These are phyloP conservation scores for Tricholoma terreum DNA, from an alignment of 768 basidiomycete species.

Conservation along the genomic window DNA sequence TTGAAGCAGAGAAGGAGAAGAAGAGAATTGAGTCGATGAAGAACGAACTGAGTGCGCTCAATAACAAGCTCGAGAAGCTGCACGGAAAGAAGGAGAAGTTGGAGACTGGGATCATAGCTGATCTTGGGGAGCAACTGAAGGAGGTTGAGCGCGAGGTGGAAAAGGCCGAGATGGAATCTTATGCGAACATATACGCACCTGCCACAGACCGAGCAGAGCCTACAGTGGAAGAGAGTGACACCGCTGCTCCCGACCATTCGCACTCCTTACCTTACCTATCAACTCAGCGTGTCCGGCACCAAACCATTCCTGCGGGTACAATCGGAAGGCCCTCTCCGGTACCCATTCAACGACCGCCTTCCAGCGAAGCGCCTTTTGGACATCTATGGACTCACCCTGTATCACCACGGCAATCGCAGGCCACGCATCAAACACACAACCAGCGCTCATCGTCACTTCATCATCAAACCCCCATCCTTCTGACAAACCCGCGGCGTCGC, in stretches of 20 bases:
- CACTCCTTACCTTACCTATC: slow-evolving; percentile 16
- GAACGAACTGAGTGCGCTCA: slow-evolving; percentile 53
- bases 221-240: slow-evolving; percentile 12
- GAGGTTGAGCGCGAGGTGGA: slow-evolving; percentile 62
- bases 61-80: slow-evolving; percentile 66
- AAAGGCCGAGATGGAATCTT: slow-evolving; percentile 32
- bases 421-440: slow-evolving; percentile 14
- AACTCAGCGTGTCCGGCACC: slow-evolving; percentile 14
- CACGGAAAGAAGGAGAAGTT: slow-evolving; percentile 63
- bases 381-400: slow-evolving; percentile 7
- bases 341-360: slow-evolving; percentile 25
- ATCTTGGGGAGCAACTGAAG: slow-evolving; percentile 65
- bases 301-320: slow-evolving; percentile 15
- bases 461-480: slow-evolving; percentile 18
- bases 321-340: slow-evolving; percentile 19
- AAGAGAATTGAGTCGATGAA: slow-evolving; percentile 55
- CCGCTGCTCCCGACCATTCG: slow-evolving; percentile 14
- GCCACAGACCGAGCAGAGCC: slow-evolving; percentile 12
- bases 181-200: slow-evolving; percentile 8
- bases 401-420: slow-evolving; percentile 6
- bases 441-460: slow-evolving; percentile 28
- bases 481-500: slow-evolving; percentile 24
- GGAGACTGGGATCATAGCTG: slow-evolving; percentile 53
- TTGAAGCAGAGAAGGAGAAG: slow-evolving; percentile 42
- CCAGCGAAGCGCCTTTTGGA: slow-evolving; percentile 10